Evolutionary conservation across 331 rosid genomes (phyloP), one percentile per base, ranked within the genome.

Genomic region (Malus hybrid): DNA sequence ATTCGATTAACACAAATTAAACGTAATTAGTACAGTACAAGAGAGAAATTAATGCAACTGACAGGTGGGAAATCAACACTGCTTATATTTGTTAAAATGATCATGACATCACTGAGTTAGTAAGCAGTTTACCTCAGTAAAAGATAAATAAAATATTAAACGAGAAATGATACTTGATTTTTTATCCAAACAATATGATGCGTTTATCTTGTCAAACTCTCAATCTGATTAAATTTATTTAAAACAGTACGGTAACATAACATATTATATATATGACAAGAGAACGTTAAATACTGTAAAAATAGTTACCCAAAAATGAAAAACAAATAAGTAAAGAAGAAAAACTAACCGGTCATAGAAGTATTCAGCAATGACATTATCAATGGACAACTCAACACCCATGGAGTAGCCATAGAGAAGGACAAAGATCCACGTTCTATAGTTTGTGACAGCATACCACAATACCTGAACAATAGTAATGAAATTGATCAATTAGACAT

Each of bases 341-440:
- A 55, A n/a, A 9, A 80, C 81, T 27, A 48, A 90, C 96, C 98
- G 85, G 50, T 93, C 97, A 70, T 64, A 93, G 86, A 93, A 91
- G 76, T 93, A 93, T 67, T 93, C 93, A 5, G 98, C 91, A 20
- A 91, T 79, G 65, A 93, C 93, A 61, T 93, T 91, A 56, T 93
- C 97, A 33, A 87, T 93, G 77, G 97, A 85, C 24, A 93, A 79
- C 36, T 93, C 98, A 64, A 93, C 97, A 12, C 98, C 97, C 97
- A 93, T 89, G 13, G 97, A 93, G 85, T 88, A 93, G 10, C 98
- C 97, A 31, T 93, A 93, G 46, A 91, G 91, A 24, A 93, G 91
- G 52, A 85, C 97, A 67, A 91, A 91, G 46, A 93, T 27, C 98
- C 97, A 91, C 22, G 96, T 89, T 77, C 98, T 86, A 66, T 93